Evolutionary conservation across 1,284 basidiomycete genomes (phyloP).

Genomic region (Rhodotorula sp.): DNA sequence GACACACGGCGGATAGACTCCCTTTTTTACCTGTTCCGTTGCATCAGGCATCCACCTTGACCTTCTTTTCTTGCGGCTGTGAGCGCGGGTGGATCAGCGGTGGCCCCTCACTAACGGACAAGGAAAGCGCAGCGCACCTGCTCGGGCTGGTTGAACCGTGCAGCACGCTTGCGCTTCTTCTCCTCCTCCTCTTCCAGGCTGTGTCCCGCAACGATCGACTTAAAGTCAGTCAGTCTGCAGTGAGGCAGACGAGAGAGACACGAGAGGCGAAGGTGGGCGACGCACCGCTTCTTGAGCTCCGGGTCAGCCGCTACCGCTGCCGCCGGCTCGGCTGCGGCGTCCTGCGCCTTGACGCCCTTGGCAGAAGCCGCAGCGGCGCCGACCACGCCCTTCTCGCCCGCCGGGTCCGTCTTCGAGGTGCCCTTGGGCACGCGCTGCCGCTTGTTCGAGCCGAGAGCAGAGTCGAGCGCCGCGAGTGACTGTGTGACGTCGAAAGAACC

Average conservation of each 20-base stretch:
- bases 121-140: neutral
- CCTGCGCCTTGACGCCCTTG: neutral
- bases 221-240: neutral
- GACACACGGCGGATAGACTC: neutral
- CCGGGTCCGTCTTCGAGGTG: constrained; percentile 6
- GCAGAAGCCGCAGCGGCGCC: neutral
- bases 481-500: neutral
- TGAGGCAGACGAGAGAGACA: too few species aligned
- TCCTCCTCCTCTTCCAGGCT: constrained; percentile 50
- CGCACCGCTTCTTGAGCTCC: constrained; percentile 25
- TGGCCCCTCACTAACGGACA: neutral
- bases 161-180: constrained; percentile 55
- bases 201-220: neutral
- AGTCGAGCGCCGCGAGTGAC: constrained; percentile 32
- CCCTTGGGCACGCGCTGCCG: constrained; percentile 6
- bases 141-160: constrained; percentile 47
- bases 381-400: constrained; percentile 5
- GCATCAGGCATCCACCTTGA: constrained; percentile 2
- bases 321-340: constrained; percentile 21
- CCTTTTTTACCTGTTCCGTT: too few species aligned
- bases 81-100: neutral
- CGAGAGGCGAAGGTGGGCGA: neutral
- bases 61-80: constrained; percentile 6
- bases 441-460: constrained; percentile 26
- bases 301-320: constrained; percentile 27